phyloP scores from a whole-genome alignment of 305 asterid genomes.

The Fraxinus xanthoxyloides region DNA sequence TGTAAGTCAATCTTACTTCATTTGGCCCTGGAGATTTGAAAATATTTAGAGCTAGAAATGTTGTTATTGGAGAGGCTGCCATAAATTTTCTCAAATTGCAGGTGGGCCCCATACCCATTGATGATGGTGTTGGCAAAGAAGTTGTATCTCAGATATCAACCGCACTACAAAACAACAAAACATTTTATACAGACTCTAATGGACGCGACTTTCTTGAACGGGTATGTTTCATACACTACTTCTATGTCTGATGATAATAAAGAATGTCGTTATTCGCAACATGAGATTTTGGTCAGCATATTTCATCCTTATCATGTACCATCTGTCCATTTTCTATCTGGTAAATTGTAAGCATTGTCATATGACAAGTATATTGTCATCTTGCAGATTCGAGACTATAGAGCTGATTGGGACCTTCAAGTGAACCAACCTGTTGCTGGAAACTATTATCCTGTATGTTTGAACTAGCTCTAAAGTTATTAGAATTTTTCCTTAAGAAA shows the following conservation, averaged over 20 bases:
- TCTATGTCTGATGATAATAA: not conserved
- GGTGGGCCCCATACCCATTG: constrained; percentile 96
- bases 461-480: constrained; percentile 15
- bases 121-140: constrained; percentile 84
- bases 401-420: constrained; percentile 96
- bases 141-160: constrained; percentile 67
- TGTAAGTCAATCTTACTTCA: constrained; percentile 43
- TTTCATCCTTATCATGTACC: not conserved
- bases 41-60: not conserved
- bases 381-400: constrained; percentile 76
- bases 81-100: constrained; percentile 31
- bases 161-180: constrained; percentile 59
- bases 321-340: not conserved
- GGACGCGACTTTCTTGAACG: constrained; percentile 94
- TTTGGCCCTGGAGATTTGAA: not conserved
- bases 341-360: not conserved
- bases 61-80: constrained; percentile 1
- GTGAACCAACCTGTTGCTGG: constrained; percentile 95
- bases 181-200: constrained; percentile 84
- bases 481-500: not conserved
- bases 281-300: not conserved
- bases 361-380: constrained; percentile 7
- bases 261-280: not conserved
- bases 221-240: constrained; percentile 40
- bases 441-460: constrained; percentile 93